These are phyloP conservation scores for Ganoderma lingzhi DNA, from an alignment of 1,284 basidiomycete species.

Conservation along the genomic window DNA sequence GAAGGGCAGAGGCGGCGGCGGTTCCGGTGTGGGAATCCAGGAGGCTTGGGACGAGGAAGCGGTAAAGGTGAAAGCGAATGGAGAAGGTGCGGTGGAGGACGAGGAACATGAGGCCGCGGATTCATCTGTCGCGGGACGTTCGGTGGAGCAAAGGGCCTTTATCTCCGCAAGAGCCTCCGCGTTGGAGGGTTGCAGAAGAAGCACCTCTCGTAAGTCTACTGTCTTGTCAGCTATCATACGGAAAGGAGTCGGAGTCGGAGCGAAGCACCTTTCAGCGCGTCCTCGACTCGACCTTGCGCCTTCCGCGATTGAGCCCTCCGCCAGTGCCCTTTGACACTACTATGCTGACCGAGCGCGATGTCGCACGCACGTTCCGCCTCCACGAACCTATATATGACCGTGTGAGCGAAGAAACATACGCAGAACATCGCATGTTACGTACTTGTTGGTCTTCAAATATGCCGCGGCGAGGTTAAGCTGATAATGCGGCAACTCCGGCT, in stretches of 20 bases:
- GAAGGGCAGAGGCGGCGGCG: conserved; percentile 57
- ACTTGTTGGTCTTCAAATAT: conserved; percentile 71
- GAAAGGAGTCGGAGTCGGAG: background rate
- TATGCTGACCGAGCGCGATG: conserved; percentile 65
- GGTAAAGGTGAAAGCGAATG: conserved; percentile 19
- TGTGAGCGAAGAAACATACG: conserved; percentile 7
- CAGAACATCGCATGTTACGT: conserved; percentile 35
- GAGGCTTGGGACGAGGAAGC: conserved; percentile 23
- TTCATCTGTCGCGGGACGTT: conserved; percentile 20
- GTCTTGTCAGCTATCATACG: background rate
- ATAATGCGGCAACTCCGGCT: conserved; percentile 75
- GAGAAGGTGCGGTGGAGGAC: conserved; percentile 36
- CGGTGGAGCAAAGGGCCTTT: conserved; percentile 47
- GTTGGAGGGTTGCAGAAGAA: conserved; percentile 67
- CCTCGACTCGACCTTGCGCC: conserved; percentile 62
- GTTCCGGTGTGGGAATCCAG: conserved; percentile 44
- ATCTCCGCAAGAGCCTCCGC: conserved; percentile 65
- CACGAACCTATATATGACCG: conserved; percentile 58
- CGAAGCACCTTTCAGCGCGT: conserved; percentile 64
- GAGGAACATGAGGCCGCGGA: conserved; percentile 26
- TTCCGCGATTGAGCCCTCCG: conserved; percentile 69
- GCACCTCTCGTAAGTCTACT: conserved; percentile 63
- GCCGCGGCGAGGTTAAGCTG: conserved; percentile 77
- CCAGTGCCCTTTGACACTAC: conserved; percentile 71
- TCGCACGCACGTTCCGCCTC: conserved; percentile 74